Base-by-base conservation (phyloP, 495 filamentous ascomycete species). In the Penicillium coprophilum region DNA sequence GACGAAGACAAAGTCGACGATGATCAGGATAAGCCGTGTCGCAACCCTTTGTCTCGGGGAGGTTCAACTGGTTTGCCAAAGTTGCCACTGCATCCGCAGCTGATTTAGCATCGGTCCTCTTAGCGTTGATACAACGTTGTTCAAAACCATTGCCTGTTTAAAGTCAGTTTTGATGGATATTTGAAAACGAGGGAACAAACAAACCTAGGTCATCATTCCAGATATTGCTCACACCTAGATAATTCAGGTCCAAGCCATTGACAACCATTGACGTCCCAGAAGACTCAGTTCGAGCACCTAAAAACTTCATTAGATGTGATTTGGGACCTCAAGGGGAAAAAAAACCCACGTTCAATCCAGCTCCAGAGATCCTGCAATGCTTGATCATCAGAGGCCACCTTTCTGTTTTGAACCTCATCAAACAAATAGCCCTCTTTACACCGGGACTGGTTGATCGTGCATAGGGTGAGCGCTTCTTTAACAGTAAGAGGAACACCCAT, bases 341-440 rank as follows among this genome's bases (percentile, higher is more conserved):
- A 34, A 19, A 28, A 73, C 83, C 66, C 74, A 90, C 88, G 80
- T 61, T 79, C 73, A 61, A 90, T 71, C 88, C 88, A 92, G 39
- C 74, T 77, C 92, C 92, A 97, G 43, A 91, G 71, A 38, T 87
- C 85, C 57, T 84, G 82, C 9, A 96, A 75, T 78, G 83, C 87
- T n/a, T 79, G 78, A 68, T 96, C 87, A 60, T 92, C 86, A 1
- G 77, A 69, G 2, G 88, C 71, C 23, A 96, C 83, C 8, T 79
- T 63, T 55, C 79, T 80, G 61, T 96, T 97, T 28, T 74, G 81
- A 11, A 69, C 61, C 56, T 80, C 87, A 65, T 96, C 80, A 61
- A 96, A 91, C 1, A 89, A 74, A 65, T 97, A 97, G 1, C 89
- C 88, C 65, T 88, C 85, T 54, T 80, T 80, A 53, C 88, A 85